These are phyloP conservation scores for Pisolithus tinctorius DNA, from an alignment of 768 basidiomycete species.

Conservation along the genomic window DNA sequence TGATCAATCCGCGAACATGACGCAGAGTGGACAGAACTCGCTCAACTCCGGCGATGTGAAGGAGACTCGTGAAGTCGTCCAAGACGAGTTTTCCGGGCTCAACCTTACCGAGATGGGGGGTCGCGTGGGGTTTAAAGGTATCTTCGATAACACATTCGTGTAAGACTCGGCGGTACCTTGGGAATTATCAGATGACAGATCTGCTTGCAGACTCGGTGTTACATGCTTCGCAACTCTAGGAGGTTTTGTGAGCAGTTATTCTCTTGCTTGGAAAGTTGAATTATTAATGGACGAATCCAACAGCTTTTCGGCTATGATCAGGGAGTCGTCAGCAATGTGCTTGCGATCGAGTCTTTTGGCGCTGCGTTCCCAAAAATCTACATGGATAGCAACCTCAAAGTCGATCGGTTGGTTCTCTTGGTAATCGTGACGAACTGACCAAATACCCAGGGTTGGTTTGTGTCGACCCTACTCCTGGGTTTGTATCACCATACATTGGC, in stretches of 20 bases:
- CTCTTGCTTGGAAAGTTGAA: background rate
- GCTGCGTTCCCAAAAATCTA: constrained; percentile 27
- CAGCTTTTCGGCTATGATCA: constrained; percentile 29
- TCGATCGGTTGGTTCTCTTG: constrained; percentile 10
- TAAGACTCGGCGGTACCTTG: constrained; percentile 6
- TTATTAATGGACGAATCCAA: background rate
- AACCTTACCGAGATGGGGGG: constrained; percentile 15
- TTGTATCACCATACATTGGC: constrained; percentile 2
- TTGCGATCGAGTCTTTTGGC: constrained; percentile 28
- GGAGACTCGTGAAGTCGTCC: background rate
- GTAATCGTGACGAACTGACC: background rate
- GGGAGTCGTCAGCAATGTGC: constrained; percentile 28
- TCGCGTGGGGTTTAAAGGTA: constrained; percentile 17
- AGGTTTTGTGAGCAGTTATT: constrained; percentile 21
- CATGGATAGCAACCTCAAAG: constrained; percentile 21
- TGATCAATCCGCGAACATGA: background rate
- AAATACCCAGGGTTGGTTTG: constrained; percentile 23
- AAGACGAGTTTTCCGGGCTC: constrained; percentile 4
- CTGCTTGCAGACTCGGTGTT: constrained; percentile 19
- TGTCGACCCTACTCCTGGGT: constrained; percentile 24
- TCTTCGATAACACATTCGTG: constrained; percentile 24
- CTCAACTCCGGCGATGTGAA: background rate
- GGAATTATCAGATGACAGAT: background rate
- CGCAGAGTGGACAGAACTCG: background rate
- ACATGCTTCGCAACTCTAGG: constrained; percentile 27